Percentiles rank a stretch among this genome's conserved stretches.
Conservation (phyloP, 2,329 filamentous ascomycete genomes). For the Didymosphaeria variabile region DNA sequence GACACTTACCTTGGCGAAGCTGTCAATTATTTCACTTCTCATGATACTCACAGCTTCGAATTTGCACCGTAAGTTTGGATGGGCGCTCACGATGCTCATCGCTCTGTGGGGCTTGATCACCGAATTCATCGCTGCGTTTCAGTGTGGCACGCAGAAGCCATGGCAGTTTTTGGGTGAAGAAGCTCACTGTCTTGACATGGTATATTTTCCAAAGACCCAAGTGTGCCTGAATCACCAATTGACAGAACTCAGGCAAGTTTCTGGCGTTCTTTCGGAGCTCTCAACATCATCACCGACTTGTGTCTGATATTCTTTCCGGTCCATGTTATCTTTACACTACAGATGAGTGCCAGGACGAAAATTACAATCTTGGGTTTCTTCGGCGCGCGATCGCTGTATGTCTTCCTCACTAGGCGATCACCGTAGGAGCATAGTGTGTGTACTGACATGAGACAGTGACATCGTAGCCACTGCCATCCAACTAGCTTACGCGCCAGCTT, state of each 20-base stretch:
- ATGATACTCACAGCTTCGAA: slow-evolving; percentile 45
- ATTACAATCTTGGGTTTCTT: slow-evolving; percentile 47
- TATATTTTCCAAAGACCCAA: slow-evolving; percentile 21
- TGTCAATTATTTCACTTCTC: slow-evolving; percentile 47
- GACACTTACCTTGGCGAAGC: slow-evolving; percentile 45
- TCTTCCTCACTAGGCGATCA: background rate
- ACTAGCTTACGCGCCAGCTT: slow-evolving; percentile 39
- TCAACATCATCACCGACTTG: slow-evolving; percentile 47
- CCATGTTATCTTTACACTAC: slow-evolving; percentile 45
- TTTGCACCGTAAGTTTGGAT: slow-evolving; percentile 39
- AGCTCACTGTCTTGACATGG: slow-evolving; percentile 34
- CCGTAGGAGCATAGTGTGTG: background rate
- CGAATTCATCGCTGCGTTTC: slow-evolving; percentile 40
- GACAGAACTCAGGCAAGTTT: slow-evolving; percentile 29
- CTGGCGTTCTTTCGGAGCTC: slow-evolving; percentile 39
- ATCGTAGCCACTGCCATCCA: slow-evolving; percentile 45
- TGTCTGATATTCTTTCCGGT: slow-evolving; percentile 45
- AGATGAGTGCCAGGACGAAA: slow-evolving; percentile 47
- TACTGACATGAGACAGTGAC: slow-evolving; percentile 32
- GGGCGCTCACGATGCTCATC: slow-evolving; percentile 36
- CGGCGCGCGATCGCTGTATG: slow-evolving; percentile 42
- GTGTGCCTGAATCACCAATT: background rate
- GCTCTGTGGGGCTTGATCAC: slow-evolving; percentile 43
- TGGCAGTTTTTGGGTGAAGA: slow-evolving; percentile 33
- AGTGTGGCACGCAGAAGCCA: slow-evolving; percentile 40